Evolutionary conservation across 106 monocot genomes (phyloP).

Genomic region (Dendrobium chrysotoxum): DNA sequence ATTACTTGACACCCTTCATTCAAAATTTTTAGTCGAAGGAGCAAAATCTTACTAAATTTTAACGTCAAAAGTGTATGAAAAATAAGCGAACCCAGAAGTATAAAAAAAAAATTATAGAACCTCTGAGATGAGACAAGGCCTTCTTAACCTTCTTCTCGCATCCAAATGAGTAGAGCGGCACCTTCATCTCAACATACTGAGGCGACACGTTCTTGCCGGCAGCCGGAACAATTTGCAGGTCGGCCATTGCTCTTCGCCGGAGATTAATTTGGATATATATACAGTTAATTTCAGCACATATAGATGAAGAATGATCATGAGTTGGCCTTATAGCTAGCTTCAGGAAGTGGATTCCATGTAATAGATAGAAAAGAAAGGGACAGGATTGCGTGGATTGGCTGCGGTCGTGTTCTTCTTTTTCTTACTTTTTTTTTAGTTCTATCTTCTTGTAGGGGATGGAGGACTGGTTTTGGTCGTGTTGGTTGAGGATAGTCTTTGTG

Average conservation of each 20-base stretch:
- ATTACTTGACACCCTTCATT: neutral
- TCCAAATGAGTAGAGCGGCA: constrained; percentile 84
- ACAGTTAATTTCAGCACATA: neutral
- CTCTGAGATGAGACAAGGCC: constrained; percentile 69
- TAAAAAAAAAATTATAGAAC: constrained; percentile 16
- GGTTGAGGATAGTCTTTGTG: no score
- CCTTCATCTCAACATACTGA: constrained; percentile 89
- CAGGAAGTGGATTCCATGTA: neutral
- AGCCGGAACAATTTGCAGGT: constrained; percentile 57
- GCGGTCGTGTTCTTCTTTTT: neutral
- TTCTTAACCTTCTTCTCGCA: constrained; percentile 90
- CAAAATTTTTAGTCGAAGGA: neutral
- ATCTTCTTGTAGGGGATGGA: neutral
- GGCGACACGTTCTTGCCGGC: constrained; percentile 43
- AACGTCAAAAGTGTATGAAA: neutral
- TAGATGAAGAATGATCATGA: neutral
- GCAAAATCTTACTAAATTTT: neutral
- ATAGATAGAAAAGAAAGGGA: neutral
- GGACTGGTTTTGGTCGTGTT: neutral
- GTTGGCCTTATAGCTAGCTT: neutral
- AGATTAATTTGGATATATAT: neutral
- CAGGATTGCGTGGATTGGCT: constrained; percentile 23
- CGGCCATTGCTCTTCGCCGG: constrained; percentile 21
- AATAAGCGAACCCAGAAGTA: neutral
- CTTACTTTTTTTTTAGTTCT: neutral